Evolutionary conservation across 2,329 filamentous ascomycete genomes (phyloP), one percentile per base, ranked within the genome.

Genomic region (Tricladium varicosporioides): DNA sequence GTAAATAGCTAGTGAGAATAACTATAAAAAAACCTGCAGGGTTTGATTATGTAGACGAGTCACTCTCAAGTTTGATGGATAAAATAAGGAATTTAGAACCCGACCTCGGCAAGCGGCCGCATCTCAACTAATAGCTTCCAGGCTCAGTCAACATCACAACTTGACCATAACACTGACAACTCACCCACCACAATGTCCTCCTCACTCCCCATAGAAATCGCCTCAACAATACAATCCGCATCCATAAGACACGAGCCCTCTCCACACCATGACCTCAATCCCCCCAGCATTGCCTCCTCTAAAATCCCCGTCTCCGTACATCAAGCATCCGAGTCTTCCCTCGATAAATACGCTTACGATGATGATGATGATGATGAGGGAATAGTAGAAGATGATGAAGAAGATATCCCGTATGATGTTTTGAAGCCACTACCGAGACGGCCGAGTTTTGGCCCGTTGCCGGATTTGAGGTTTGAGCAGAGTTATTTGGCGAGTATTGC

Each of bases 401-500:
- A 87, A 58, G 87, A 90, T 54, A 85, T 91, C 18, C 87, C 87
- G 11, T 78, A 86, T 60, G 87, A 83, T 63, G 80, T 87, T 5
- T 73, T 92, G 51, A 78, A 78, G 45, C 80, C 77, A 2, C 65
- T 75, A 7, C 76, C 77, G n/a, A 78, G 84, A 48, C 73, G 78
- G 54, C 76, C 76, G 51, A 78, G 76, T 48, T 76, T 86, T 54
- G 83, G 81, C 31, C 83, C 85, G 8, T 82, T 97, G 69, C 92
- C 92, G 3, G 94, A 99, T 75, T 78, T 99, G 64, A 85, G 94
- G 45, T 97, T 97, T 75, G 94, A 99, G 76, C 94, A 99, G 81
- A 97, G 92, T 79, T 99, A 99, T 73, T 82, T 99, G 54, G 88
- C 89, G 67, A 96, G 92, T 75, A 89, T 99, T 65, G 83, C 87